A percentile compares a stretch with the other conserved stretches of the same genome.
These are phyloP conservation scores for Adenanthera pavonina DNA, from an alignment of 306 rosid genomes.

Conservation along the genomic window DNA sequence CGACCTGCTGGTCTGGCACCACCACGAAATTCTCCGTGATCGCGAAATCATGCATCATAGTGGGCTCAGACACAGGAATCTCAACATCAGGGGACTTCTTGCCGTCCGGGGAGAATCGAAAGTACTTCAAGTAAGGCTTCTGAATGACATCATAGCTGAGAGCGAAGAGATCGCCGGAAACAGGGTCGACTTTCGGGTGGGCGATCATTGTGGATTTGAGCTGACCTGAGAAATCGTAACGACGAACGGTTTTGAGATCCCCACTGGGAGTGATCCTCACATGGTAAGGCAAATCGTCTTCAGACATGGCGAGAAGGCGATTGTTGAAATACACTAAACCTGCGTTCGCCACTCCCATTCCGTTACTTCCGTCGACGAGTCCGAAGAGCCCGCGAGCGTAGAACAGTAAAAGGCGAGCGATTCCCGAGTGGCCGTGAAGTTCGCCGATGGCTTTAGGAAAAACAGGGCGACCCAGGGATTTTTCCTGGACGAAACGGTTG, in stretches of 20 bases:
- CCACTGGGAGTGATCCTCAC: conserved; percentile 62
- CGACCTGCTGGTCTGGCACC: conserved; percentile 95
- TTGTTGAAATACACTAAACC: conserved; percentile 83
- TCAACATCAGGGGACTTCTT: conserved; percentile 74
- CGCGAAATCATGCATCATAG: conserved; percentile 98
- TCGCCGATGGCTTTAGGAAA: conserved; percentile 97
- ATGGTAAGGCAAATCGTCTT: conserved; percentile 82
- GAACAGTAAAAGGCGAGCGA: conserved; percentile 78
- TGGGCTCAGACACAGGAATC: conserved; percentile 64
- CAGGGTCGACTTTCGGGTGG: conserved; percentile 85
- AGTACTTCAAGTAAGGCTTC: conserved; percentile 85
- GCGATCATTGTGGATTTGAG: conserved; percentile 84
- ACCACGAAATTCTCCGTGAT: conserved; percentile 75
- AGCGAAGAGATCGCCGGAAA: conserved; percentile 63
- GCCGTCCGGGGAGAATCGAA: conserved; percentile 61
- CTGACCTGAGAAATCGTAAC: conserved; percentile 71
- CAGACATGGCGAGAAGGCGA: conserved; percentile 76
- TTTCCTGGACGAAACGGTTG: conserved; percentile 69
- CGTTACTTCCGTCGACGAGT: conserved; percentile 67
- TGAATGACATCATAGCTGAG: conserved; percentile 62
- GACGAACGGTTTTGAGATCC: conserved; percentile 73
- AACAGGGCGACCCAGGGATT: conserved; percentile 67
- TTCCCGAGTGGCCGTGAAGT: conserved; percentile 95
- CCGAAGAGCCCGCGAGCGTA: conserved; percentile 73
- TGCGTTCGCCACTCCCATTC: conserved; percentile 96